Percentiles rank a stretch among this genome's conserved stretches.
phyloP scores from a whole-genome alignment of 2,329 filamentous ascomycete genomes.

The Stemphylium vesicarium region DNA sequence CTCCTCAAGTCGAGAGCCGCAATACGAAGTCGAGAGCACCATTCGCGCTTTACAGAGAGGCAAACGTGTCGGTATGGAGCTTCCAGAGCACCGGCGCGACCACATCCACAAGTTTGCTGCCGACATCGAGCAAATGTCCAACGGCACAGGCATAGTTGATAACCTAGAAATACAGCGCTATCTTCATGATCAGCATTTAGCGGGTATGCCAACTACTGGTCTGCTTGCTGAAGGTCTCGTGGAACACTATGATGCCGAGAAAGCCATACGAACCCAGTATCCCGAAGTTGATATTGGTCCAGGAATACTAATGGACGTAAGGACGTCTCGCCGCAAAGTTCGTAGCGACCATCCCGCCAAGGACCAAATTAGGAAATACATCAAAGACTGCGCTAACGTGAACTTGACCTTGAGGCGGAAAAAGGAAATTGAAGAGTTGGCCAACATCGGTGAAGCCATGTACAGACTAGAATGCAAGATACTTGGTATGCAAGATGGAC shows the following conservation, averaged over 20 bases:
- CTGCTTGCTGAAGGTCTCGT: slow-evolving; percentile 20
- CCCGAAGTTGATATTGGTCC: slow-evolving; percentile 18
- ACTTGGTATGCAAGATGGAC: slow-evolving; percentile 27
- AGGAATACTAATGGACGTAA: neutral
- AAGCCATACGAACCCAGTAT: slow-evolving; percentile 15
- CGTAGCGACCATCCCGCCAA: slow-evolving; percentile 13
- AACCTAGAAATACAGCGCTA: slow-evolving; percentile 22
- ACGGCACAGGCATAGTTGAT: slow-evolving; percentile 26
- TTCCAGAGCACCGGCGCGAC: slow-evolving; percentile 36
- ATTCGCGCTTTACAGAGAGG: slow-evolving; percentile 30
- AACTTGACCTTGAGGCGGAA: slow-evolving; percentile 5
- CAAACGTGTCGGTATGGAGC: slow-evolving; percentile 27
- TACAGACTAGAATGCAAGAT: slow-evolving; percentile 38
- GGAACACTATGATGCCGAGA: slow-evolving; percentile 10
- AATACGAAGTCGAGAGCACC: slow-evolving; percentile 39
- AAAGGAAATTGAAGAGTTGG: slow-evolving; percentile 20
- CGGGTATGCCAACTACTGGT: slow-evolving; percentile 29
- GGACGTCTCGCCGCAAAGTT: neutral
- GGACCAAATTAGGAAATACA: slow-evolving; percentile 4
- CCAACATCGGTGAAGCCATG: slow-evolving; percentile 35
- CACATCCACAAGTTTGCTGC: slow-evolving; percentile 35
- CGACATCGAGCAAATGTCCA: slow-evolving; percentile 26
- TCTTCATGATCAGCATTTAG: slow-evolving; percentile 26
- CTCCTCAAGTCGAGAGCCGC: slow-evolving; percentile 31
- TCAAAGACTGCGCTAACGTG: slow-evolving; percentile 4